Percentiles rank a stretch among this genome's conserved stretches.
These are phyloP conservation scores for Prunus davidiana DNA, from an alignment of 306 rosid species.

Conservation along the genomic window DNA sequence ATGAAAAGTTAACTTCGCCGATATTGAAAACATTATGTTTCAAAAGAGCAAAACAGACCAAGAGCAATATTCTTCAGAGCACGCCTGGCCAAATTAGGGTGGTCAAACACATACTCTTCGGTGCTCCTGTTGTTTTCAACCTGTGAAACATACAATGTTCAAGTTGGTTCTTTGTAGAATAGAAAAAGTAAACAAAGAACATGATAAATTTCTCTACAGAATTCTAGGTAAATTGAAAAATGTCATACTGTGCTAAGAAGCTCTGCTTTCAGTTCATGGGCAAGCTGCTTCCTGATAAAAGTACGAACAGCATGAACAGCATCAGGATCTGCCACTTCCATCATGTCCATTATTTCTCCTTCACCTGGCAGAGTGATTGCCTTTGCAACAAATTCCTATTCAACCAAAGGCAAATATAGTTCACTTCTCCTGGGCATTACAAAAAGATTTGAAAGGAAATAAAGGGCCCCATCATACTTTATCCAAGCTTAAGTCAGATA, in stretches of 20 bases:
- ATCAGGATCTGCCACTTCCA: constrained; percentile 97
- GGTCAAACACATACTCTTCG: constrained; percentile 64
- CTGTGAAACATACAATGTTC: constrained; percentile 40
- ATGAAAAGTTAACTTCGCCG: constrained; percentile 14
- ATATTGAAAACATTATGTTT: constrained; percentile 11
- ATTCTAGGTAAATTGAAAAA: constrained; percentile 8
- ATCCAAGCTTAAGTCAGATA: constrained; percentile 74
- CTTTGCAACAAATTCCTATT: constrained; percentile 88
- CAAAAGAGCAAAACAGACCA: constrained; percentile 42
- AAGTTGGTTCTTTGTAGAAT: constrained; percentile 1
- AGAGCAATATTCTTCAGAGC: constrained; percentile 89
- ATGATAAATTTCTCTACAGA: neutral
- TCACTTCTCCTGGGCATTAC: neutral
- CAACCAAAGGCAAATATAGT: constrained; percentile 16
- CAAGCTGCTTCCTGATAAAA: constrained; percentile 88
- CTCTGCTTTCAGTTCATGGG: constrained; percentile 70
- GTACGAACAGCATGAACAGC: constrained; percentile 86
- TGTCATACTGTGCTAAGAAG: constrained; percentile 60
- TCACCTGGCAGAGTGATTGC: constrained; percentile 97
- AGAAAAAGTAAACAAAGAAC: constrained; percentile 14
- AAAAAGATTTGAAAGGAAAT: constrained; percentile 9
- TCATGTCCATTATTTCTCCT: constrained; percentile 98
- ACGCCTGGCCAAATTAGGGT: constrained; percentile 79
- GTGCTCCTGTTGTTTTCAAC: constrained; percentile 72
- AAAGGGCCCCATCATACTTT: constrained; percentile 47